A percentile compares a stretch with the other conserved stretches of the same genome.
These are phyloP conservation scores for Botryotinia narcissicola DNA, from an alignment of 2,329 filamentous ascomycete genomes.

Conservation along the genomic window DNA sequence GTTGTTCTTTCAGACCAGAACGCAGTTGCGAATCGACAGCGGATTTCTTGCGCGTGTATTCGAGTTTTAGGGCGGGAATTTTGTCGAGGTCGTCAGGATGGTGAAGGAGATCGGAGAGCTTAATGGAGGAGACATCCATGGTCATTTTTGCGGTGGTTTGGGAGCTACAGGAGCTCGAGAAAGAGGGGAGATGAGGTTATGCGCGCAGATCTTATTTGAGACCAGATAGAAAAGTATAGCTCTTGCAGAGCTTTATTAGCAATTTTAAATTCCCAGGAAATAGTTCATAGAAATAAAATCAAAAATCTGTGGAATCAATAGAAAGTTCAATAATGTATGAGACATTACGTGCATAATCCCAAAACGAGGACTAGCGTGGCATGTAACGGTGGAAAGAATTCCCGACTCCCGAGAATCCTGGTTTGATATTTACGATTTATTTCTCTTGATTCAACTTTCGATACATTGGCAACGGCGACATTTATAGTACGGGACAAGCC, in stretches of 20 bases:
- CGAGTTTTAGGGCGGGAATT: constrained; percentile 81
- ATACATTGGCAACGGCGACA: not conserved
- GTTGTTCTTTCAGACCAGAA: constrained; percentile 82
- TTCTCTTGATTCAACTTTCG: constrained; percentile 10
- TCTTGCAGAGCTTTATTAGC: constrained; percentile 1
- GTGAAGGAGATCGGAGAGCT: constrained; percentile 88
- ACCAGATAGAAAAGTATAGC: not conserved
- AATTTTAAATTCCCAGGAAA: not conserved
- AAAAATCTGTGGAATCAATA: not conserved
- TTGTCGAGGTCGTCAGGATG: constrained; percentile 98
- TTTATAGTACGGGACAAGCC: not conserved
- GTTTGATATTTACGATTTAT: constrained; percentile 13
- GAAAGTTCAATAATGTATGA: not conserved
- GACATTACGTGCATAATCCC: not conserved
- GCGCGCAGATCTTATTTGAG: not conserved
- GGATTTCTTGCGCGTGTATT: constrained; percentile 91
- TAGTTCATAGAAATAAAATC: not conserved
- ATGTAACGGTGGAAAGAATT: constrained; percentile 8
- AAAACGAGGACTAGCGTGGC: constrained; percentile 14
- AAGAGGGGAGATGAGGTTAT: not conserved
- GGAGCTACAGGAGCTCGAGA: not conserved
- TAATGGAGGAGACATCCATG: constrained; percentile 44
- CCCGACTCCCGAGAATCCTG: constrained; percentile 15
- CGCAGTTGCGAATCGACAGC: constrained; percentile 89
- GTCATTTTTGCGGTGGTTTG: constrained; percentile 27